Evolutionary conservation across 2,329 filamentous ascomycete genomes (phyloP), one percentile per base, ranked within the genome.

Genomic region (Pochonia chlamydosporia): DNA sequence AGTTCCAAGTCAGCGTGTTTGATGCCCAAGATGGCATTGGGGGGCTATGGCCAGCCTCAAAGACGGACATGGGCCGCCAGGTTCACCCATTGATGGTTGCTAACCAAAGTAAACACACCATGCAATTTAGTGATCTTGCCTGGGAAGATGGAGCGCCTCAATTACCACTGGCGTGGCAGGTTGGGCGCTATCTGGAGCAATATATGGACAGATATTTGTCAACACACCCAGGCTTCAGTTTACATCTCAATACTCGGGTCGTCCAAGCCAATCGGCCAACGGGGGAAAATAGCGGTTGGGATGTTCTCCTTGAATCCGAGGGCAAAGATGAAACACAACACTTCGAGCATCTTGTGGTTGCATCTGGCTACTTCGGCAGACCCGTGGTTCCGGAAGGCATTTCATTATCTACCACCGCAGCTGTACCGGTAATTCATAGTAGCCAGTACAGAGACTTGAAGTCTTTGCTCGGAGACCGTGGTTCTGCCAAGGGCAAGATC

Each of bases 21-120:
- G 89, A 95, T 42, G 69, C 75, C 14, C 76, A 82, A 40, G 59
- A 73, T 28, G 74, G 78, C 33, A 74, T 92, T 14, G 89, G 88
- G 10, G 89, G 89, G 0, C 76, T 93, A n/a, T 95, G 89, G 89
- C 84, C 85, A 3, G 67, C 70, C 2, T 63, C 65, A 11, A 73
- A 70, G 45, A 54, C 66, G 2, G 80, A 82, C 46, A 54, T 52
- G n/a, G 65, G 55, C 1, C 73, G 78, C 3, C 67, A 79, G 33
- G 67, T 85, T 14, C 80, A 85, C 52, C 85, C 84, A 8, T 74
- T 85, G 44, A 86, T 87, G 73, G 72, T 79, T 14, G 79, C 79
- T 4, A 95, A 95, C 61, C 80, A 91, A 57, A 90, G 85, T 66
- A 78, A 78, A 40, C 88, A 89, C 63, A 89, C 87, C 0, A 81